Base-by-base conservation (phyloP, 2,329 filamentous ascomycete species). In the Neophaeococcomyces aloes region DNA sequence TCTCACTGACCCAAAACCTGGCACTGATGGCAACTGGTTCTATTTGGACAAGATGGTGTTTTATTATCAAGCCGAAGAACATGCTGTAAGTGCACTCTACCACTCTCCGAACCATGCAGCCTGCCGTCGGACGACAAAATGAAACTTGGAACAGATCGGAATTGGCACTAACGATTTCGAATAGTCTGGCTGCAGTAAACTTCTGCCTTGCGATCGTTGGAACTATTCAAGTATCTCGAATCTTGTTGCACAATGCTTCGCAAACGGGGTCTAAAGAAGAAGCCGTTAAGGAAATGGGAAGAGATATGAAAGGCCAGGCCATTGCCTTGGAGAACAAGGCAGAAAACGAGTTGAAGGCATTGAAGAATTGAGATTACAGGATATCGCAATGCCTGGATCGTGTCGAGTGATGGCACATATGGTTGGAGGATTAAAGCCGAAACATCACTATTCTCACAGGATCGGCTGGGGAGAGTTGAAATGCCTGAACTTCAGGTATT, bases 1-100 rank as follows among this genome's bases (percentile, higher is more conserved):
- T 98, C 55, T 95, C 88, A 31, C 71, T 95, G 50, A 91, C 85
- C 23, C 88, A 95, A 69, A 98, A 96, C 70, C 72, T 73, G 39
- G 89, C 91, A 47, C 76, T 98, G 56, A 91, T 86, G 61, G 80
- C 80, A 57, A 98, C 91, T 7, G 91, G 91, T 54, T 68, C 83
- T 53, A 98, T 98, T 75, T 98, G 91, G 91, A 98, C 91, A 35
- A 79, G 91, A 55, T 98, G 91, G 91, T 98, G 91, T 74, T 75
- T 96, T 62, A 83, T 98, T 65, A 98, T 98, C 69, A 87, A 80
- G 66, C 91, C 91, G 46, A 80, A 79, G 67, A 98, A 98, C 74
- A 70, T 87, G 59, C 82, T 95, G 81, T 86, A 70, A 37, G 79
- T 69, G 15, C 17, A 25, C 13, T n/a, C 35, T 14, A 18, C 6